These are phyloP conservation scores for Penicillium sp. DNA, from an alignment of 2,329 filamentous ascomycete genomes.

Conservation along the genomic window DNA sequence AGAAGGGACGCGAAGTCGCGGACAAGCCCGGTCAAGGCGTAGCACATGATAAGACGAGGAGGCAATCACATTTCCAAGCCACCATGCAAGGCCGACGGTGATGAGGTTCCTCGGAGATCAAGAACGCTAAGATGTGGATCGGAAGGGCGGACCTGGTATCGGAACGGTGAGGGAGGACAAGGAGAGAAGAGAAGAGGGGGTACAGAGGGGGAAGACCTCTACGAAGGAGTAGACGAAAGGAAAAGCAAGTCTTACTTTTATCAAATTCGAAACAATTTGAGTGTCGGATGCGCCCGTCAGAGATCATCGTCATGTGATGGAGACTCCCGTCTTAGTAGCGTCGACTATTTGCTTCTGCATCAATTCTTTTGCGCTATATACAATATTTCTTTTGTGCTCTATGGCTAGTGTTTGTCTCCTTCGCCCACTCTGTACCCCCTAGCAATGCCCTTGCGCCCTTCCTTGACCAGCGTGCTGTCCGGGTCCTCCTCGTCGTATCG, in stretches of 20 bases:
- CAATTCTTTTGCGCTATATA: neutral
- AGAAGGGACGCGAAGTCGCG: conserved; percentile 30
- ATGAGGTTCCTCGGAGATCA: conserved; percentile 7
- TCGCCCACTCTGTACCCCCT: conserved; percentile 78
- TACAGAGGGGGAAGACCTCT: conserved; percentile 1
- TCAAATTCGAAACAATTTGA: conserved; percentile 7
- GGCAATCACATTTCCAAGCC: conserved; percentile 25
- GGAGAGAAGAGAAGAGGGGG: conserved; percentile 4
- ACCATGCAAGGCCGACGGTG: conserved; percentile 28
- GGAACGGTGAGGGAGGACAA: conserved; percentile 17
- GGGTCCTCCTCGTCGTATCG: conserved; percentile 56
- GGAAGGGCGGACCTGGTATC: conserved; percentile 20
- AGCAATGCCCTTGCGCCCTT: conserved; percentile 82
- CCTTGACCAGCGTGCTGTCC: conserved; percentile 65
- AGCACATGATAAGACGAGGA: conserved; percentile 32
- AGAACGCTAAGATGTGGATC: conserved; percentile 21
- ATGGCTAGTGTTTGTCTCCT: conserved; percentile 34
- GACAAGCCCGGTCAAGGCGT: conserved; percentile 24
- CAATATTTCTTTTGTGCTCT: neutral
- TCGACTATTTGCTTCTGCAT: neutral
- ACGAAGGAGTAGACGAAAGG: neutral
- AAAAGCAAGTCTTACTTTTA: neutral
- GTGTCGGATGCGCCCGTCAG: conserved; percentile 21
- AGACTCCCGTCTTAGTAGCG: neutral
- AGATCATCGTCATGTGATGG: conserved; percentile 25